Evolutionary conservation across 768 basidiomycete species (phyloP), one percentile per base, ranked within the genome.

Genomic region (Tulasnella sp.): DNA sequence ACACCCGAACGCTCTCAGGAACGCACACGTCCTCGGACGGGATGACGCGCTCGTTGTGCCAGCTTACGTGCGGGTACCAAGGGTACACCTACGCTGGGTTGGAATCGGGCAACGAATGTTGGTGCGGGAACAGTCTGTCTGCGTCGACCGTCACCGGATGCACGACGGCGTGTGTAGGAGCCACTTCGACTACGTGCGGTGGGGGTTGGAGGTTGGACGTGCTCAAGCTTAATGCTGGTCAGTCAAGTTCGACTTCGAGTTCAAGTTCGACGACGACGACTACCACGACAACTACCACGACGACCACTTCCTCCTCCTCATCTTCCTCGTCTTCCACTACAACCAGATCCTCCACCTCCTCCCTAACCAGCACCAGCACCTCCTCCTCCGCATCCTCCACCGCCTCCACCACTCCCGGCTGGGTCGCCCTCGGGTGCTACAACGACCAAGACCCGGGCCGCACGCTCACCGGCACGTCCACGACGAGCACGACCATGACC

Each of bases 81-180:
- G 73, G 78, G n/a, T 79, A 75, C 44, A 42, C 71, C 35, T 75
- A 40, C 71, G 73, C 78, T 2, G 78, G 78, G 2, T 70, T 73
- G 29, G 78, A 79, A 75, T 44, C 32, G n/a, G 73, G 57, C 13
- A 46, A n/a, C 32, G 39, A 75, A 61, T 79, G 78, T 29, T 79
- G 44, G 11, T 79, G 78, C 57, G 46, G 51, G 20, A 76, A 76
- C 42, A 5, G 5, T 11, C 13, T 67, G 6, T 6, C 48, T 9
- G n/a, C 75, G 26, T 3, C 29, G 10, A 11, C 74, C 5, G 55
- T n/a, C 15, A 75, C 20, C 20, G 39, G 70, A 18, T 80, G 79
- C 72, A 51, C 23, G 37, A 72, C 73, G 55, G 26, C 78, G 5
- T 80, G 79, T 44, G 13, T 57, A 9, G 79, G 79, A 6, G 69